Evolutionary conservation across 2,329 filamentous ascomycete genomes (phyloP).

Genomic region (Alternaria viburni): DNA sequence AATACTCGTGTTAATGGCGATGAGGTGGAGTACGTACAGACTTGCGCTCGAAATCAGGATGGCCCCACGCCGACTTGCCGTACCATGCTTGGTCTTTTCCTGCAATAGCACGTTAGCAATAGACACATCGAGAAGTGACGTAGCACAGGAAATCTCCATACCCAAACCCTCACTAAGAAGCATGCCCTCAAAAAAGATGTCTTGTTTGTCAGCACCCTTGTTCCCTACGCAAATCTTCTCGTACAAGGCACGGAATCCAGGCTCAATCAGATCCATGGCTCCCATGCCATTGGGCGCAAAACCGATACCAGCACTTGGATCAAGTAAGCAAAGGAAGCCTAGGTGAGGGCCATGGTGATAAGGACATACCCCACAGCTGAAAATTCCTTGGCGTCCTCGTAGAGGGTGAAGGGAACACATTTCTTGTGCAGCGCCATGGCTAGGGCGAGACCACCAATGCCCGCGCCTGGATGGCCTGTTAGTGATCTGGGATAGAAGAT

Average conservation of each 20-base stretch:
- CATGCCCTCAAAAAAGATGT: background rate
- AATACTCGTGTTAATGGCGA: background rate
- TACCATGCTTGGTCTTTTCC: background rate
- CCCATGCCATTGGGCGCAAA: background rate
- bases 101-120: background rate
- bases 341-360: background rate
- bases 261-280: background rate
- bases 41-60: background rate
- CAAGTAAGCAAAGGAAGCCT: background rate
- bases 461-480: background rate
- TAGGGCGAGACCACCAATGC: background rate
- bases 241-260: background rate
- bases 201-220: background rate
- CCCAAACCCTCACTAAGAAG: background rate
- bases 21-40: background rate
- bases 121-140: background rate
- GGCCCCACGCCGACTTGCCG: background rate
- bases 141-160: background rate
- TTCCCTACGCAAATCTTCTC: background rate
- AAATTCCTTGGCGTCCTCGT: background rate
- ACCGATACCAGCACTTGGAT: background rate
- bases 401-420: background rate
- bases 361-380: background rate
- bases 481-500: background rate
- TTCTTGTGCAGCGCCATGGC: background rate